Conservation (phyloP, 176 grass and related monocot genomes). For the Pontederia crassipes region DNA sequence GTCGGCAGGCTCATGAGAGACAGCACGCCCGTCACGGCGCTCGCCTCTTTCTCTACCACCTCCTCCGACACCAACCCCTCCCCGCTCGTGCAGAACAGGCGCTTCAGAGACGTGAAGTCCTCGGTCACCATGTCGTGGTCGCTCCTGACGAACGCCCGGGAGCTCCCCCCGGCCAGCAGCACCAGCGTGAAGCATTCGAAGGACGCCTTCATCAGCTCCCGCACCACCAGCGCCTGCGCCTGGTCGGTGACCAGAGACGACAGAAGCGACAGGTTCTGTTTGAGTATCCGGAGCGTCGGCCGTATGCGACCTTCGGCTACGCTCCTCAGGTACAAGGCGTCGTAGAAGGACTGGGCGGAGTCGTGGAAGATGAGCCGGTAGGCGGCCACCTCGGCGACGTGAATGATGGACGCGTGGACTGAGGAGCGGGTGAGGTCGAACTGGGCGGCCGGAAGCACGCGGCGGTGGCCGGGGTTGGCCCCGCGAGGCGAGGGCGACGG, state of each 20-base stretch:
- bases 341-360: conserved; percentile 46
- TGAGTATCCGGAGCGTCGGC: conserved; percentile 42
- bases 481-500: conserved; percentile 1
- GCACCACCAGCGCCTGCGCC: conserved; percentile 46
- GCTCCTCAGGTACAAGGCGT: conserved; percentile 35
- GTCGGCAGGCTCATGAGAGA: conserved; percentile 53
- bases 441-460: not conserved
- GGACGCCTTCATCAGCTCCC: conserved; percentile 54
- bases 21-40: conserved; percentile 40
- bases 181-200: conserved; percentile 73
- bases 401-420: not conserved
- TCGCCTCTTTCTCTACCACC: conserved; percentile 43
- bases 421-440: not conserved
- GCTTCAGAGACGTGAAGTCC: conserved; percentile 66
- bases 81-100: conserved; percentile 60
- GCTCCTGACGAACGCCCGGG: conserved; percentile 34
- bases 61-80: conserved; percentile 55
- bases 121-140: conserved; percentile 56
- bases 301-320: conserved; percentile 43
- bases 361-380: conserved; percentile 68
- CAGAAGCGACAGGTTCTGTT: conserved; percentile 71
- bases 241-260: conserved; percentile 42
- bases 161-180: conserved; percentile 56
- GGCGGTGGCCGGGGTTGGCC: not conserved
- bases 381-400: conserved; percentile 59